Percentiles rank a stretch among this genome's conserved stretches.
Conservation (phyloP, 495 filamentous ascomycete species). For the Lepidopterella palustris region DNA sequence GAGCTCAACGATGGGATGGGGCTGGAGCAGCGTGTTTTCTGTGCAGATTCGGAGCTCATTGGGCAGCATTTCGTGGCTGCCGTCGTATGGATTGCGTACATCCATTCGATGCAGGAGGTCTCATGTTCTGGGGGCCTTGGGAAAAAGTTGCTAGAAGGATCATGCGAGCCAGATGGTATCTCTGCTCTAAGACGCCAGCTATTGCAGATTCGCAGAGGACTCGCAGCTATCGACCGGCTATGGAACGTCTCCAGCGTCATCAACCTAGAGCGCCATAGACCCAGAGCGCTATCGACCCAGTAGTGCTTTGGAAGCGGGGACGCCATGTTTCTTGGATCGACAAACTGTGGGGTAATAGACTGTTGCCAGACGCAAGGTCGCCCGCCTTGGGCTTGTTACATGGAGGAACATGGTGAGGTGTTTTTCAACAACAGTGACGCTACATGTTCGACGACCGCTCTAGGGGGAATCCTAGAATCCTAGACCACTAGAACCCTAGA, state of each 20-base stretch:
- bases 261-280: no score
- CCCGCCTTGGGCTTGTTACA: conserved; percentile 14
- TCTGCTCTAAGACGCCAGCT: background rate
- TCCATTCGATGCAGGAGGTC: background rate
- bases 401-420: no score
- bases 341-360: conserved; percentile 25
- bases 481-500: no score
- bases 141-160: background rate
- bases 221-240: no score
- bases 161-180: background rate
- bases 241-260: no score
- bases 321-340: conserved; percentile 22
- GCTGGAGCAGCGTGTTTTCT: background rate
- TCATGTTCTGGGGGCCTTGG: background rate
- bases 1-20: background rate
- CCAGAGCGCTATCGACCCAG: conserved; percentile 1
- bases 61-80: background rate
- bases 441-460: no score
- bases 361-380: conserved; percentile 2
- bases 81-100: background rate
- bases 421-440: no score
- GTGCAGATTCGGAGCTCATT: background rate
- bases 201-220: no score
- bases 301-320: conserved; percentile 22
- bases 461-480: no score